Evolutionary conservation across 164 flowering plant species (phyloP).

Genomic region (Tetrastigma voinierianum): DNA sequence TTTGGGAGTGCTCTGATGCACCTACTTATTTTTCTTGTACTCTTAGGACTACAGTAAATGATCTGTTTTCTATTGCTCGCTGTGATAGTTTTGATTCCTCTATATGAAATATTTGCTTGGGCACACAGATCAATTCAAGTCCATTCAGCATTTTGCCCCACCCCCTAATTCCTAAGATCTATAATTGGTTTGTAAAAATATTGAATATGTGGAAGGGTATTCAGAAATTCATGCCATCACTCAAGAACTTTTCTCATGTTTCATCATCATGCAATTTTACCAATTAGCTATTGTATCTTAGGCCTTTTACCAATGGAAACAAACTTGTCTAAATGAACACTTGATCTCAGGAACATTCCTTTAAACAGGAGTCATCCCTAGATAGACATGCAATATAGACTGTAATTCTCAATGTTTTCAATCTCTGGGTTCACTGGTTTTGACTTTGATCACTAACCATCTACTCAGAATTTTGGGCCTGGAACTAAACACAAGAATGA

Average conservation of each 20-base stretch:
- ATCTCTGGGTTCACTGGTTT: neutral
- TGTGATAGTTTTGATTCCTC: too few relatives aligned
- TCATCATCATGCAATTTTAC: neutral
- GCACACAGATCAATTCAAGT: neutral
- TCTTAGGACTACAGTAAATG: too few relatives aligned
- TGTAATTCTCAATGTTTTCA: neutral
- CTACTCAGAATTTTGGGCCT: neutral
- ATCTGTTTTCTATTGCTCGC: too few relatives aligned
- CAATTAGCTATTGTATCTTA: neutral
- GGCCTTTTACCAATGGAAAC: neutral
- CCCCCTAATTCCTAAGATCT: neutral
- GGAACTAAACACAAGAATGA: too few relatives aligned
- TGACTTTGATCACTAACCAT: neutral
- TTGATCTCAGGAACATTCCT: neutral
- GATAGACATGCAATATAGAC: neutral
- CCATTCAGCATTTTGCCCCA: neutral
- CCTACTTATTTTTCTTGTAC: too few relatives aligned
- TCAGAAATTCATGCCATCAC: neutral
- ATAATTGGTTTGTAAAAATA: too few relatives aligned
- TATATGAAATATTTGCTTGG: neutral
- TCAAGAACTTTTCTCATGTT: neutral
- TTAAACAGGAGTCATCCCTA: neutral
- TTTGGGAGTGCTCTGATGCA: too few relatives aligned
- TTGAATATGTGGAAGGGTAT: too few relatives aligned
- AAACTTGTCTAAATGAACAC: neutral